phyloP scores from a whole-genome alignment of 2,329 filamentous ascomycete genomes.

The Cladosporium sp. region DNA sequence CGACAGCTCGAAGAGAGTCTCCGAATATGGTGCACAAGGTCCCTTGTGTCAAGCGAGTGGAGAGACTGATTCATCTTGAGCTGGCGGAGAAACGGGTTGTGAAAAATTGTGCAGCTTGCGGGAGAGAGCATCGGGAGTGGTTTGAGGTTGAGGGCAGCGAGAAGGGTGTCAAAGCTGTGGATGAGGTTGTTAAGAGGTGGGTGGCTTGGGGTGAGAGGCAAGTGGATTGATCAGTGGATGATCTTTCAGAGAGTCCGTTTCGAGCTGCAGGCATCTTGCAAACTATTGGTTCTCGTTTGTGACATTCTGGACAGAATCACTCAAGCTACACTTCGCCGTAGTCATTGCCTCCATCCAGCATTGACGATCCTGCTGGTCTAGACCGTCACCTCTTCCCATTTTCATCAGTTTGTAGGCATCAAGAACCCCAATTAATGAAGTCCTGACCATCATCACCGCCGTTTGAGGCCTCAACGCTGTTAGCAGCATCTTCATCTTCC shows the following conservation, averaged over 20 bases:
- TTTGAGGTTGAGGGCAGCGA: constrained; percentile 79
- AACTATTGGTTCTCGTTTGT: too few relatives aligned
- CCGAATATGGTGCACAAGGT: constrained; percentile 57
- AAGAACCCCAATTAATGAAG: not conserved
- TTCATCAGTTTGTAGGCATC: not conserved
- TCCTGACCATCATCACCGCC: not conserved
- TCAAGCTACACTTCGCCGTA: too few relatives aligned
- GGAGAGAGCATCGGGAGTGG: constrained; percentile 87
- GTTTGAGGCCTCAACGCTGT: not conserved
- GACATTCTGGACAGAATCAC: too few relatives aligned
- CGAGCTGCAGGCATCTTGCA: too few relatives aligned
- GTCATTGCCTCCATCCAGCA: too few relatives aligned
- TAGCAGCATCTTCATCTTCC: not conserved
- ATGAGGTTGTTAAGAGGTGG: constrained; percentile 78
- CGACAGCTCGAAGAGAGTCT: constrained; percentile 19
- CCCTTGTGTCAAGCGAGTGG: constrained; percentile 80
- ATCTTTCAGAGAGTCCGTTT: too few relatives aligned
- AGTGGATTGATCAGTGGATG: not conserved
- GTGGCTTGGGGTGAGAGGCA: constrained; percentile 69
- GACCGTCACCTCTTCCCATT: too few relatives aligned
- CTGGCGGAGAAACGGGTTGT: constrained; percentile 58
- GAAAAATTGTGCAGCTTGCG: constrained; percentile 70
- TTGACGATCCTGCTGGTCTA: too few relatives aligned
- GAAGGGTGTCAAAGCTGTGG: constrained; percentile 63
- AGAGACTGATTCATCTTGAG: constrained; percentile 86